Evolutionary conservation across 2,329 filamentous ascomycete species (phyloP).

Genomic region (Cladophialophora yegresii): DNA sequence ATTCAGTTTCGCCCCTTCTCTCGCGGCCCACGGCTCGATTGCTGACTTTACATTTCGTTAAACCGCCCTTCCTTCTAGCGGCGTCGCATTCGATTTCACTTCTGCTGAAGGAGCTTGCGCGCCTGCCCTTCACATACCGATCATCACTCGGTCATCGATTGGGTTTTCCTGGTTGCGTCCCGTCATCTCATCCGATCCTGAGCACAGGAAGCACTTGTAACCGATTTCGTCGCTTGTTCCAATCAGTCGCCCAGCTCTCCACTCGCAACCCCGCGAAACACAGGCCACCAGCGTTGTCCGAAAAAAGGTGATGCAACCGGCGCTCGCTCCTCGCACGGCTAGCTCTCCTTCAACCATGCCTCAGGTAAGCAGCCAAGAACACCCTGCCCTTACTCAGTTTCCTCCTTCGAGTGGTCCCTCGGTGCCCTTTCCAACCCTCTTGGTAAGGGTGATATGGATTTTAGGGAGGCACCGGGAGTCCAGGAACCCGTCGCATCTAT

Average conservation of each 20-base stretch:
- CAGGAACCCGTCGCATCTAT: conserved; percentile 10
- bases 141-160: conserved; percentile 6
- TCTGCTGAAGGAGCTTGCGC: background rate
- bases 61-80: background rate
- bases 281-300: conserved; percentile 8
- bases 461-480: background rate
- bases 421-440: background rate
- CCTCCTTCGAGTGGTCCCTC: conserved; percentile 9
- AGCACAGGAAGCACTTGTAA: background rate
- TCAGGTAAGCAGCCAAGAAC: conserved; percentile 34
- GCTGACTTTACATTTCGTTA: conserved; percentile 12
- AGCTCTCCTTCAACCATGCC: conserved; percentile 29
- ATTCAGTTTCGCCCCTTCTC: background rate
- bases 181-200: conserved; percentile 5
- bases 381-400: conserved; percentile 31
- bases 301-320: conserved; percentile 27
- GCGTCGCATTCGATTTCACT: background rate
- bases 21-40: background rate
- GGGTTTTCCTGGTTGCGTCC: background rate
- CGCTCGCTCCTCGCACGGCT: conserved; percentile 32
- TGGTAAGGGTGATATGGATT: background rate
- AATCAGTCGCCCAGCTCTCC: conserved; percentile 10
- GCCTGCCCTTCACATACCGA: conserved; percentile 6
- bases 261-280: conserved; percentile 12
- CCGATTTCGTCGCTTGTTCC: conserved; percentile 2